phyloP scores from a whole-genome alignment of 495 filamentous ascomycete genomes.

The Lophiotrema nucula region DNA sequence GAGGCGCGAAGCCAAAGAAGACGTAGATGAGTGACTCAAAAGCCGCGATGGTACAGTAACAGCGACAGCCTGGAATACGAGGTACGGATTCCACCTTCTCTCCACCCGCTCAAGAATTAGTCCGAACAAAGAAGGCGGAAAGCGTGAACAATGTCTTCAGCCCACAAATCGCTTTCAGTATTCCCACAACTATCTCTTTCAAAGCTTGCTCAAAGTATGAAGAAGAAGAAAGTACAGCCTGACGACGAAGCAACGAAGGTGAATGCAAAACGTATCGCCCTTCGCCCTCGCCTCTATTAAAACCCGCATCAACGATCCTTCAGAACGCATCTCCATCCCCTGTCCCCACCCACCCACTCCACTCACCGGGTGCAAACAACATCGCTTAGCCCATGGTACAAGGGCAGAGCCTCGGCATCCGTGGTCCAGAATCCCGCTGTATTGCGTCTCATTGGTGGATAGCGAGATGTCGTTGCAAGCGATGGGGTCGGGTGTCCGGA shows the following conservation, averaged over 20 bases:
- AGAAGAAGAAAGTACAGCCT: too few relatives aligned
- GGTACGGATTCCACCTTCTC: background rate
- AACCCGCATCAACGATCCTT: background rate
- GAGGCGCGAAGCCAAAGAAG: background rate
- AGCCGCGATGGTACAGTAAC: background rate
- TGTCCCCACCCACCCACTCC: background rate
- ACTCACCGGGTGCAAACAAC: background rate
- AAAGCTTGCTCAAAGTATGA: too few relatives aligned
- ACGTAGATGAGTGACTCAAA: background rate
- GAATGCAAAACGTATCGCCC: too few relatives aligned
- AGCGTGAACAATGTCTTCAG: too few relatives aligned
- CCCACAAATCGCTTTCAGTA: too few relatives aligned
- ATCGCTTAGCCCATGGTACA: background rate
- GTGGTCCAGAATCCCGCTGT: background rate
- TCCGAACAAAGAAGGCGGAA: too few relatives aligned
- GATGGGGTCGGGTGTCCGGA: background rate
- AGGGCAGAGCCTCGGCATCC: background rate
- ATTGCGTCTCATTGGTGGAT: background rate
- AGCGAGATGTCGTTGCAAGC: background rate
- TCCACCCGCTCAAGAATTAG: background rate
- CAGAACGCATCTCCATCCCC: too few relatives aligned
- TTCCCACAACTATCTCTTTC: too few relatives aligned
- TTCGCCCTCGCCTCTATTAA: too few relatives aligned
- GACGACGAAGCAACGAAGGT: too few relatives aligned
- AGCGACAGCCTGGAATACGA: background rate